Evolutionary conservation across 2,329 filamentous ascomycete genomes (phyloP).

Genomic region (Aspergillus niger): DNA sequence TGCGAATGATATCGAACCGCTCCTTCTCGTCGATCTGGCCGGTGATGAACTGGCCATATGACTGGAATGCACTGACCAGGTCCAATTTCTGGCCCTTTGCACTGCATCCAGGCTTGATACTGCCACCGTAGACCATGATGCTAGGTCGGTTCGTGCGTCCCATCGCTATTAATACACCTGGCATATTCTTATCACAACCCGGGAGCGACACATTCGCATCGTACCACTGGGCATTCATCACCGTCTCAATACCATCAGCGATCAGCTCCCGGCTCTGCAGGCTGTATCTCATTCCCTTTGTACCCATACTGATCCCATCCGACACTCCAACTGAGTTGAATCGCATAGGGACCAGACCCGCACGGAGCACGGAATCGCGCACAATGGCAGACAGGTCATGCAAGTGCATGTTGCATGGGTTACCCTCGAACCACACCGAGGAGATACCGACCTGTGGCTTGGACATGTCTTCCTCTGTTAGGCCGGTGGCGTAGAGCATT

Average conservation of each 20-base stretch:
- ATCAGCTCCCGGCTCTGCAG: slow-evolving; percentile 92
- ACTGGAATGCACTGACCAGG: slow-evolving; percentile 92
- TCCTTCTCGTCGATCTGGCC: slow-evolving; percentile 16
- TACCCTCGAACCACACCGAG: slow-evolving; percentile 93
- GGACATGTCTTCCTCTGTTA: slow-evolving; percentile 78
- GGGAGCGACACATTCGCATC: slow-evolving; percentile 92
- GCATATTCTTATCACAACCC: slow-evolving; percentile 99
- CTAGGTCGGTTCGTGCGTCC: slow-evolving; percentile 86
- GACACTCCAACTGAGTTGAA: slow-evolving; percentile 98
- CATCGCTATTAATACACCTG: slow-evolving; percentile 84
- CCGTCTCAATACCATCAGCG: slow-evolving; percentile 94
- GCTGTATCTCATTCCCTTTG: slow-evolving; percentile 90
- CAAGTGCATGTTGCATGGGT: slow-evolving; percentile 99
- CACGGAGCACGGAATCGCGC: slow-evolving; percentile 66
- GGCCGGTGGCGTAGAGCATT: slow-evolving; percentile 92
- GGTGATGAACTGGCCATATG: slow-evolving; percentile 82
- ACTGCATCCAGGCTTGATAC: slow-evolving; percentile 84
- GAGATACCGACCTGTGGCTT: slow-evolving; percentile 96
- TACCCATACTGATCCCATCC: slow-evolving; percentile 95
- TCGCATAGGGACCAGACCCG: slow-evolving; percentile 85
- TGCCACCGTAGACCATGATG: slow-evolving; percentile 94
- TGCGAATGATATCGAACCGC: slow-evolving; percentile 17
- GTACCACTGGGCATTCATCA: slow-evolving; percentile 97
- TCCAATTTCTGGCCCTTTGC: slow-evolving; percentile 70
- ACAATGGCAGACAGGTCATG: slow-evolving; percentile 78